Percentiles rank a stretch among this genome's conserved stretches.
Conservation (phyloP, 2,329 filamentous ascomycete species). For the Colletotrichum salicis region DNA sequence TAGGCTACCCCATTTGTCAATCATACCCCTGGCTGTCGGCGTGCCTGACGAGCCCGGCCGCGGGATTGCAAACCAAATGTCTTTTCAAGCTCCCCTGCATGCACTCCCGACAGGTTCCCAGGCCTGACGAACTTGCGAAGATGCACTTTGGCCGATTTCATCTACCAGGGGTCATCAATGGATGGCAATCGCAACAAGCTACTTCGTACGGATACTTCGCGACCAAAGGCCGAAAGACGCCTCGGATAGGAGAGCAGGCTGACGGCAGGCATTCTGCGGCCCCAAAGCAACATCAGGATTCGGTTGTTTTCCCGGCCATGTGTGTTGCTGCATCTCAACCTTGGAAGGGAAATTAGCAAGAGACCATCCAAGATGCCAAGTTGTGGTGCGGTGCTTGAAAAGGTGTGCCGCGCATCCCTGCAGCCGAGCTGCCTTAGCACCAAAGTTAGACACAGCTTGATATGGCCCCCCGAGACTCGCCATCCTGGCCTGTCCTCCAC, state of each 20-base stretch:
- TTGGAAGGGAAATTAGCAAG: slow-evolving; percentile 36
- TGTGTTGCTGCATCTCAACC: slow-evolving; percentile 33
- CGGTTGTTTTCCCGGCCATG: slow-evolving; percentile 22
- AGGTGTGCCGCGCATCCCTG: slow-evolving; percentile 33
- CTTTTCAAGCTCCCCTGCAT: slow-evolving; percentile 7
- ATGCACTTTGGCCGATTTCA: background rate
- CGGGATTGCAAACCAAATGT: slow-evolving; percentile 27
- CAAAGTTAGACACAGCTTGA: slow-evolving; percentile 32
- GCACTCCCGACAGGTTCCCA: background rate
- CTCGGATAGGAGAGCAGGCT: slow-evolving; percentile 3
- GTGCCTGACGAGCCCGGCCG: slow-evolving; percentile 18
- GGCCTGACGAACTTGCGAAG: background rate
- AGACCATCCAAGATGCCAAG: slow-evolving; percentile 34
- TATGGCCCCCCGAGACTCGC: slow-evolving; percentile 22
- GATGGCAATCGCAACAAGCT: background rate
- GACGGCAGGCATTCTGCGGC: slow-evolving; percentile 7
- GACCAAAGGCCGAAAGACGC: background rate
- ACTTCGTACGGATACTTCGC: background rate
- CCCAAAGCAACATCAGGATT: slow-evolving; percentile 29
- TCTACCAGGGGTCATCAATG: background rate
- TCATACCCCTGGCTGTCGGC: slow-evolving; percentile 11
- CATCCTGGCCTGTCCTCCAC: slow-evolving; percentile 16
- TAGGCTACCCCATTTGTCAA: slow-evolving; percentile 4
- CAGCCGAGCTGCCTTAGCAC: slow-evolving; percentile 29
- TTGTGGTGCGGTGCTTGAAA: slow-evolving; percentile 29